Conservation (phyloP, 805 yeast genomes). For the Sugiyamaella lignohabitans region DNA sequence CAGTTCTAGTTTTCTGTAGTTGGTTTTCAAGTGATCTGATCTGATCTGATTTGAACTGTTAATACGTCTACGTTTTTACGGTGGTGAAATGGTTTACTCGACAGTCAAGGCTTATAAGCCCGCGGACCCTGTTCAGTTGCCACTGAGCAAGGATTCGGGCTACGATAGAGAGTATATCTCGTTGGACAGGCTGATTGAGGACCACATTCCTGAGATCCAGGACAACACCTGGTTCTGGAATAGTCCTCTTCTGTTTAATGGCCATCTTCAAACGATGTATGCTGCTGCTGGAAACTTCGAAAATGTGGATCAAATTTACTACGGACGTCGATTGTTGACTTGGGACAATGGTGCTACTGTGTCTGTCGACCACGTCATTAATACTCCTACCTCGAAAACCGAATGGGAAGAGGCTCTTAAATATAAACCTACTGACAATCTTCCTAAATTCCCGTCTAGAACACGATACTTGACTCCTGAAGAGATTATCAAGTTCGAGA, state of each 20-base stretch:
- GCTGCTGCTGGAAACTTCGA: slow-evolving; percentile 51
- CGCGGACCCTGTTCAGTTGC: slow-evolving; percentile 13
- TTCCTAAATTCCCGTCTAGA: slow-evolving; percentile 40
- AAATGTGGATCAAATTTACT: slow-evolving; percentile 51
- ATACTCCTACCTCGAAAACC: slow-evolving; percentile 31
- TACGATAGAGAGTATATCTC: slow-evolving; percentile 12
- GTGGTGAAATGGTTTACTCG: too few species aligned
- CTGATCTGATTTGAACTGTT: too few species aligned
- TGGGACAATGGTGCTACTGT: slow-evolving; percentile 64
- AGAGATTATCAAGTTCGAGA: slow-evolving; percentile 36
- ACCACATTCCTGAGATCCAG: slow-evolving; percentile 40
- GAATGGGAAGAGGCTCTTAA: slow-evolving; percentile 28
- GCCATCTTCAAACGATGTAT: slow-evolving; percentile 71
- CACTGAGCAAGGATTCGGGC: slow-evolving; percentile 4
- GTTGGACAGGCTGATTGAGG: slow-evolving; percentile 31
- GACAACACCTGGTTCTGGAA: slow-evolving; percentile 47
- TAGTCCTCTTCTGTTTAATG: slow-evolving; percentile 61
- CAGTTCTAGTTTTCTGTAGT: too few species aligned
- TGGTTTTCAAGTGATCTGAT: too few species aligned
- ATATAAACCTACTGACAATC: slow-evolving; percentile 28
- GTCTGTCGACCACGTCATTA: slow-evolving; percentile 66
- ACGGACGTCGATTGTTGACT: slow-evolving; percentile 69
- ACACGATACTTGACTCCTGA: slow-evolving; percentile 46
- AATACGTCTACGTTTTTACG: too few species aligned
- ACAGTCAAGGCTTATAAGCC: slow-evolving; percentile 1